A percentile compares a stretch with the other conserved stretches of the same genome.
phyloP scores from a whole-genome alignment of 352 stramenopile species.

The Phytophthora melonis region DNA sequence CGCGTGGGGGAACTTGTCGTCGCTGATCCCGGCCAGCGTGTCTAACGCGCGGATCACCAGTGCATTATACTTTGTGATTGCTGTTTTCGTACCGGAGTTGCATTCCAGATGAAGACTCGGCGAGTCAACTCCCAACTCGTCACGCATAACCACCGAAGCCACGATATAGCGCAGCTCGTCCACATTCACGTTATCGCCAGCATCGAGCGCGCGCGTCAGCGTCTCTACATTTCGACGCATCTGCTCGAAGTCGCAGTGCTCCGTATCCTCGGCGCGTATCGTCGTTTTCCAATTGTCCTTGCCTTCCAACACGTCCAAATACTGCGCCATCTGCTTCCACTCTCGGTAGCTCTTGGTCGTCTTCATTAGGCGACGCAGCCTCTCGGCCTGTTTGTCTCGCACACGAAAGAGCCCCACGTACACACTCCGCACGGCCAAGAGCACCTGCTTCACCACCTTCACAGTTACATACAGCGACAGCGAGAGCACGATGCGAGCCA shows the following conservation, averaged over 20 bases:
- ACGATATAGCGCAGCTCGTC: conserved; percentile 69
- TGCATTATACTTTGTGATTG: conserved; percentile 64
- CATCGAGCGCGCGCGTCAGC: conserved; percentile 40
- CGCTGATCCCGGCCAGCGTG: conserved; percentile 38
- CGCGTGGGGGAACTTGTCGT: conserved; percentile 43
- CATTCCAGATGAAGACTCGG: conserved; percentile 62
- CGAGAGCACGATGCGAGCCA: conserved; percentile 67
- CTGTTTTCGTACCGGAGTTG: conserved; percentile 68
- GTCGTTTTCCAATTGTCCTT: conserved; percentile 71
- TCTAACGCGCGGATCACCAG: conserved; percentile 58
- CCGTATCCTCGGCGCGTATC: conserved; percentile 51
- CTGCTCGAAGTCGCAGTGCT: conserved; percentile 73
- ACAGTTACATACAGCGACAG: conserved; percentile 59
- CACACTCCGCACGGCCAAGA: conserved; percentile 31
- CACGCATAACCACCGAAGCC: conserved; percentile 68
- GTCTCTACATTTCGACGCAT: conserved; percentile 53
- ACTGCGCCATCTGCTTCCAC: conserved; percentile 71
- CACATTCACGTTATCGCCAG: conserved; percentile 46
- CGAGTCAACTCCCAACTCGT: conserved; percentile 69
- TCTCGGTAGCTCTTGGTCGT: conserved; percentile 58
- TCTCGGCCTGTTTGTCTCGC: conserved; percentile 60
- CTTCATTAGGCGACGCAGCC: conserved; percentile 71
- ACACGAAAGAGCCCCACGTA: conserved; percentile 52
- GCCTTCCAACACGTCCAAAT: conserved; percentile 67
- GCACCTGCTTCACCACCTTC: conserved; percentile 57